Conservation (phyloP, 73 alveolate genomes). For the Paramecium tetraurelia region DNA sequence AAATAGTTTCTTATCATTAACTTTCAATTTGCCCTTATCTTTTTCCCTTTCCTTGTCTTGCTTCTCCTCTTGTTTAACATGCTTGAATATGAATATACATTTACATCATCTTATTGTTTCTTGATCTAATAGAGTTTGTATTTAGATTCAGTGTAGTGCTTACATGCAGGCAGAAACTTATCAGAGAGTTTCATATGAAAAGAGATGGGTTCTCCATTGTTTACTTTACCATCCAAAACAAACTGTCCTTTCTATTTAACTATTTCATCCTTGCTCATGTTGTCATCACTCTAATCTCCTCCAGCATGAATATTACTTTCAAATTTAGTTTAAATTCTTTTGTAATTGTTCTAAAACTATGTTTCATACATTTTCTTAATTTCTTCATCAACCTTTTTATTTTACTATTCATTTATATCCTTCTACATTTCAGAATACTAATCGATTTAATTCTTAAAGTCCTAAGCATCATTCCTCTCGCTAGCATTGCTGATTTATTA, state of each 20-base stretch:
- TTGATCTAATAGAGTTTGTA: neutral
- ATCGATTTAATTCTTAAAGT: neutral
- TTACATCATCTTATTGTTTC: neutral
- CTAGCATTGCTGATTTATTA: neutral
- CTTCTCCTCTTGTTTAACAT: neutral
- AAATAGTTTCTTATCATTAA: neutral
- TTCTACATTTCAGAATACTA: neutral
- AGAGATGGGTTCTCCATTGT: neutral
- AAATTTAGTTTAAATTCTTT: constrained; percentile 25
- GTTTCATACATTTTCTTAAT: neutral
- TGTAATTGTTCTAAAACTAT: neutral
- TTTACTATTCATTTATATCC: neutral
- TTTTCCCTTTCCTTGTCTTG: neutral
- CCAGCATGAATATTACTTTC: neutral
- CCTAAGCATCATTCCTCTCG: neutral
- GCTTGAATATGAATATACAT: neutral
- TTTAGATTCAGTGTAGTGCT: neutral
- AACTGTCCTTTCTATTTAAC: neutral
- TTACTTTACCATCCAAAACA: neutral
- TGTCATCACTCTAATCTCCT: neutral
- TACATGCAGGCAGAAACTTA: neutral
- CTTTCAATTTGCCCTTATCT: neutral
- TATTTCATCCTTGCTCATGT: neutral
- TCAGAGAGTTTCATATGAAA: constrained; percentile 16
- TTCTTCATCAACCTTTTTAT: neutral